Conservation (phyloP, 2,329 filamentous ascomycete species). For the Ceratocystis harringtonii region DNA sequence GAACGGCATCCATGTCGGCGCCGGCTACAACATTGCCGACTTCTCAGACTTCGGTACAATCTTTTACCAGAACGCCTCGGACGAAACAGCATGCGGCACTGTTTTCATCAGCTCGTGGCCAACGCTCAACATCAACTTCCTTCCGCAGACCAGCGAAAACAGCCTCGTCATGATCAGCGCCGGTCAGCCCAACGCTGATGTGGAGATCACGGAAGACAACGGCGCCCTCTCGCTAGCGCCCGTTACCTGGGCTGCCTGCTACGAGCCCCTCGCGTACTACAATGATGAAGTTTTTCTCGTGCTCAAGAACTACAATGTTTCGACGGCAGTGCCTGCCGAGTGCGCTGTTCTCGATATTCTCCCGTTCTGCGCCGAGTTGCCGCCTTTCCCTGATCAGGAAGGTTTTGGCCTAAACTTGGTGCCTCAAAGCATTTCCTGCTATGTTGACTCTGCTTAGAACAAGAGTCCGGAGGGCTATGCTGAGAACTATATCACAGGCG, state of each 20-base stretch:
- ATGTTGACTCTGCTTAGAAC: conserved; percentile 13
- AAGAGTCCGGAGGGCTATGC: conserved; percentile 4
- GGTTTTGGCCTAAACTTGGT: not conserved
- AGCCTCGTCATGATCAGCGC: conserved; percentile 24
- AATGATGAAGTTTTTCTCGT: conserved; percentile 22
- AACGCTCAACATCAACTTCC: conserved; percentile 27
- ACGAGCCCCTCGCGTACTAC: conserved; percentile 30
- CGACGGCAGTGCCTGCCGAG: conserved; percentile 24
- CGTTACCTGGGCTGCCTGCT: conserved; percentile 31
- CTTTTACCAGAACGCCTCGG: conserved; percentile 38
- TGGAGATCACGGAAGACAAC: conserved; percentile 26
- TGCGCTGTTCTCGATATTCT: conserved; percentile 32
- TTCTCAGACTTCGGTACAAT: conserved; percentile 31
- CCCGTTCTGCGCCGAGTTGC: conserved; percentile 29
- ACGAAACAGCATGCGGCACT: conserved; percentile 22
- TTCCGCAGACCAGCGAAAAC: conserved; percentile 20
- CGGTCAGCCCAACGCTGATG: conserved; percentile 25
- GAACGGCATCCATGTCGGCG: conserved; percentile 26
- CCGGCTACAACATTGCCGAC: conserved; percentile 26
- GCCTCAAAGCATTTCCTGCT: conserved; percentile 9
- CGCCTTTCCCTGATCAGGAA: conserved; percentile 23
- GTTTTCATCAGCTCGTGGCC: conserved; percentile 28
- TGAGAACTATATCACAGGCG: not conserved
- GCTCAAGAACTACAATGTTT: conserved; percentile 18
- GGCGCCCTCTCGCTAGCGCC: conserved; percentile 21